These are phyloP conservation scores for Lasiosphaeria ovina DNA, from an alignment of 495 filamentous ascomycete genomes.

Conservation along the genomic window DNA sequence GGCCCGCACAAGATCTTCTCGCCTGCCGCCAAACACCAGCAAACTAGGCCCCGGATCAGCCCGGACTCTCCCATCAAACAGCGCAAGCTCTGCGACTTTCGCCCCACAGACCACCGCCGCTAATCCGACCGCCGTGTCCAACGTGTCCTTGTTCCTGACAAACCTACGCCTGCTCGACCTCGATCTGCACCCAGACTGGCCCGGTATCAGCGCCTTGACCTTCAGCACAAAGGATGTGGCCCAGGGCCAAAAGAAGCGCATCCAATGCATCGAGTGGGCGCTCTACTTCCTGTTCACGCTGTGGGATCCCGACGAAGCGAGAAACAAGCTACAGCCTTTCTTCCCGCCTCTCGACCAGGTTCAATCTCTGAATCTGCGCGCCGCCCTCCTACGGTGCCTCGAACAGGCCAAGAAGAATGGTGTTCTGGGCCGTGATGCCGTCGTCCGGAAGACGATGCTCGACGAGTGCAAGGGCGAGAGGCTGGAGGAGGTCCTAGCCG, in stretches of 20 bases:
- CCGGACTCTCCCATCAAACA: constrained; percentile 16
- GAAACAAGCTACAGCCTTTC: constrained; percentile 83
- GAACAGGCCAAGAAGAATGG: constrained; percentile 85
- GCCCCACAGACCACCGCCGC: constrained; percentile 11
- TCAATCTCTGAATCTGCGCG: constrained; percentile 83
- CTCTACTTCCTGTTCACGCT: constrained; percentile 75
- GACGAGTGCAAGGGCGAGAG: constrained; percentile 87
- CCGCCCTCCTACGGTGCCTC: constrained; percentile 74
- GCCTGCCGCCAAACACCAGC: constrained; percentile 21
- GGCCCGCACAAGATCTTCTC: constrained; percentile 24
- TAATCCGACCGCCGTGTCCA: constrained; percentile 20
- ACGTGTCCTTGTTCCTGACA: constrained; percentile 65
- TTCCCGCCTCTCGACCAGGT: constrained; percentile 84
- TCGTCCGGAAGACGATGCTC: constrained; percentile 84
- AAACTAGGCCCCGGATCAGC: constrained; percentile 18
- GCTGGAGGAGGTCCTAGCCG: constrained; percentile 72
- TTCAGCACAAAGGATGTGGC: constrained; percentile 65
- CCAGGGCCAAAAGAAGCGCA: constrained; percentile 73
- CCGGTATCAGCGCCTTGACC: constrained; percentile 59
- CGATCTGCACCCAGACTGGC: constrained; percentile 74
- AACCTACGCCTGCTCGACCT: constrained; percentile 79
- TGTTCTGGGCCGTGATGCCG: constrained; percentile 69
- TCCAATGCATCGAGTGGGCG: constrained; percentile 79
- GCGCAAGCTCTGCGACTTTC: constrained; percentile 7
- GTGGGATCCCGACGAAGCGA: constrained; percentile 74